Conservation (phyloP, 2,329 filamentous ascomycete genomes). For the Ceratocystis albifundus region DNA sequence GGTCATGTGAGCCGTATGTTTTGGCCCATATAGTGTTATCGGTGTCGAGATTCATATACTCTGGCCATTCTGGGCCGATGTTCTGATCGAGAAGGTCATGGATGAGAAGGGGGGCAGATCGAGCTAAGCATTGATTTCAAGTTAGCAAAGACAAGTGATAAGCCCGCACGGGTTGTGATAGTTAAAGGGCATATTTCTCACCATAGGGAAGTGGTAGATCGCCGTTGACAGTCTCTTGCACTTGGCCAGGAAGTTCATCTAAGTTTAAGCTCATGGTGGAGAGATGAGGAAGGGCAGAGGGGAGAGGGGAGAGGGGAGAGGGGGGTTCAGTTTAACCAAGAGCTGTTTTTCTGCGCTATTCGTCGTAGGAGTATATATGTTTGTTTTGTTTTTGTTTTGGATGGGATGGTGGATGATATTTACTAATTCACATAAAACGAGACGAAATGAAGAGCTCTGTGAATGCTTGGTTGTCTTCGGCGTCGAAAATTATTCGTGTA, state of each 20-base stretch:
- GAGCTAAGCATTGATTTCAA: conserved; percentile 11
- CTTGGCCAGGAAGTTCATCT: conserved; percentile 13
- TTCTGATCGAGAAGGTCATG: conserved; percentile 25
- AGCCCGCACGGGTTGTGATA: not conserved
- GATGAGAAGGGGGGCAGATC: conserved; percentile 24
- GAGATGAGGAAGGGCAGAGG: not conserved
- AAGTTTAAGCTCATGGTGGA: conserved; percentile 20
- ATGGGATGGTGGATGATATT: not conserved
- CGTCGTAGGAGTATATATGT: not conserved
- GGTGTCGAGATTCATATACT: conserved; percentile 19
- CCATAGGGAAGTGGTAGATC: conserved; percentile 23
- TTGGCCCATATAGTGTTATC: conserved; percentile 16
- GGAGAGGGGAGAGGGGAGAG: not conserved
- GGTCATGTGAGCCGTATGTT: conserved; percentile 6
- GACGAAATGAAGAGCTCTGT: not conserved
- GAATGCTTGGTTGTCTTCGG: not conserved
- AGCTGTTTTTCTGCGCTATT: not conserved
- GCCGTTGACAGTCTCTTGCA: conserved; percentile 16
- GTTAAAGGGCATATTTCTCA: conserved; percentile 2
- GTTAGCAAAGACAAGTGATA: not conserved
- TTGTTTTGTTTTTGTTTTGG: too few relatives aligned
- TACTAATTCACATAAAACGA: too few relatives aligned
- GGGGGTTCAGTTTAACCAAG: not conserved
- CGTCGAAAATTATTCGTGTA: not conserved
- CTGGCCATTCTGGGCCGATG: conserved; percentile 23